Base-by-base conservation (phyloP, 1,139 yeast genomes). In the Dujonia santamariae region DNA sequence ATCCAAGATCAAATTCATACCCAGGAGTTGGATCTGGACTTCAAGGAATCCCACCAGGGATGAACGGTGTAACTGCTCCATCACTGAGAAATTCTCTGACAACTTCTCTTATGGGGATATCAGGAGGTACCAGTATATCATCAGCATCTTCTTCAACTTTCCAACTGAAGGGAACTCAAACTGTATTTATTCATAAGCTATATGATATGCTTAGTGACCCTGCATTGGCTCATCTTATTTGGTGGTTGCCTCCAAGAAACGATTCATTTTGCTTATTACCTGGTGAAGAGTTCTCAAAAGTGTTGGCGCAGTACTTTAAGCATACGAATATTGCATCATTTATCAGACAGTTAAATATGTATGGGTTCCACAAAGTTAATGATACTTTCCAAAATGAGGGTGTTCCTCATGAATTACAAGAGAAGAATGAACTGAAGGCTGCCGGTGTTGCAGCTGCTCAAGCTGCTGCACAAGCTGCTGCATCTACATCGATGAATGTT, bases 241-340 rank as follows among this genome's bases (percentile, higher is more conserved):
- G 72, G 69, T 68, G 75, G 75, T 41, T 30, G 11, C 33, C 66
- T 8, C 51, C 57, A 3, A 40, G 53, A 34, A 48, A 50, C 37
- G 73, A 66, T 41, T 60, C 70, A 20, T 68, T 68, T 41, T 64
- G 60, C 38, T 51, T 68, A 7, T 49, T 60, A 19, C 73, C 73
- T 3, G 75, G 76, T 30, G 83, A 80, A 45, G 80, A 78, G 37
- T 80, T 82, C 42, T 75, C 83, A 37, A 67, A 72, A 47, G 75
- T 78, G 18, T 59, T 83, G 42, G 73, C 84, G 32, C 75, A 69
- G 35, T 83, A 80, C 56, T 83, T 83, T 59, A 83, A 83, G 51
- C 92, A 83, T 53, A 80, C 86, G 27, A 83, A 83, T 50, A 81
- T 82, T 34, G 85, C 90, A 1, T 78, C 85, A n/a, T 83, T 83